Conservation (phyloP, 345 rosid species). For the Eucalyptus viminalis region DNA sequence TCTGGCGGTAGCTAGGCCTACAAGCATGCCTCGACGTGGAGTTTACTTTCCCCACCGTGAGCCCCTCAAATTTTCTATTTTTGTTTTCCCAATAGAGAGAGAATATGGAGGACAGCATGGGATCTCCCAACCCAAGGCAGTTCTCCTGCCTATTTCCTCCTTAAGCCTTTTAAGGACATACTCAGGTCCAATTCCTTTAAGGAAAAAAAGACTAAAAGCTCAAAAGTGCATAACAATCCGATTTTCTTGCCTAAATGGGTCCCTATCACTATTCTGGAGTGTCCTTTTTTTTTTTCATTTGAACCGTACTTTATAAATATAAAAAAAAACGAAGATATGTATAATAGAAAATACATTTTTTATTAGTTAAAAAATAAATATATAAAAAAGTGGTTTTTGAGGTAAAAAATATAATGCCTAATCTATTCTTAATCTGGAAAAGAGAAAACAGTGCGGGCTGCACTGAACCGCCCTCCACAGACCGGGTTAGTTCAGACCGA, state of each 20-base stretch:
- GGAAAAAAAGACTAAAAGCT: not conserved
- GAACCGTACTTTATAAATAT: not conserved
- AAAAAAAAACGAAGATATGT: not conserved
- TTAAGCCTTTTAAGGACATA: too few species aligned
- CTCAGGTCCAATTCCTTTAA: not conserved
- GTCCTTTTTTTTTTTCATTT: not conserved
- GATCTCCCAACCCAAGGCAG: accelerated
- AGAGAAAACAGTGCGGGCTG: not conserved
- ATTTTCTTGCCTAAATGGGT: not conserved
- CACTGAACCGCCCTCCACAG: not conserved
- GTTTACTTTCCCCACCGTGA: accelerated
- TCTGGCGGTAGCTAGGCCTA: accelerated
- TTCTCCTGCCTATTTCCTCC: accelerated
- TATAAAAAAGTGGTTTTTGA: not conserved
- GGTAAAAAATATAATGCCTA: not conserved
- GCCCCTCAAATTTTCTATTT: accelerated
- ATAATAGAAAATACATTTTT: not conserved
- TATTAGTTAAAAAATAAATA: not conserved
- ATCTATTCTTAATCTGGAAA: not conserved
- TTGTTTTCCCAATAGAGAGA: too few species aligned
- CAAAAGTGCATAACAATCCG: accelerated
- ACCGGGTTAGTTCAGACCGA: not conserved
- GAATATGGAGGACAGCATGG: accelerated
- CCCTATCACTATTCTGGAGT: not conserved
- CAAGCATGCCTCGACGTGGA: too few species aligned